Conservation (phyloP, 345 rosid genomes). For the Noccaea bulbosa region DNA sequence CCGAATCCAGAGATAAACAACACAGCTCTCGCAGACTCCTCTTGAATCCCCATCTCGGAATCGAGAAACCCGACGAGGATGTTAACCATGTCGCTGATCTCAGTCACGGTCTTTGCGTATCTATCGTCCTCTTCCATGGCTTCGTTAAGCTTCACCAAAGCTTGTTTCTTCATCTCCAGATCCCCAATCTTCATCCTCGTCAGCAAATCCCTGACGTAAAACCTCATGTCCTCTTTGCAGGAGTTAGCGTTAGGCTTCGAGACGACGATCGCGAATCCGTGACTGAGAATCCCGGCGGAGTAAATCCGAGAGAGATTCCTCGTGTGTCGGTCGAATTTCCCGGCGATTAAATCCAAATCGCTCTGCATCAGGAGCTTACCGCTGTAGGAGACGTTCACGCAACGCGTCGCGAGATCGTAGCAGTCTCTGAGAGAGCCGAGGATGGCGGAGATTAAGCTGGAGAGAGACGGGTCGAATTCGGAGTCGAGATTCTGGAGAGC, state of each 20-base stretch:
- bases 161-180: constrained; percentile 76
- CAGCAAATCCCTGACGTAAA: constrained; percentile 73
- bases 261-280: constrained; percentile 78
- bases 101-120: constrained; percentile 61
- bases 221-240: constrained; percentile 83
- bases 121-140: constrained; percentile 65
- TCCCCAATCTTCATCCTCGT: constrained; percentile 97
- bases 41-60: constrained; percentile 61
- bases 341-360: constrained; percentile 69
- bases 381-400: constrained; percentile 70
- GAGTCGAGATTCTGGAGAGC: constrained; percentile 62
- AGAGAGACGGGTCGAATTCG: constrained; percentile 51
- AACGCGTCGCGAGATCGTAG: constrained; percentile 67
- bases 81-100: constrained; percentile 56
- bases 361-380: constrained; percentile 99
- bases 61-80: constrained; percentile 66
- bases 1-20: constrained; percentile 64
- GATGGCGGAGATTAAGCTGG: constrained; percentile 54
- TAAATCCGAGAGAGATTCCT: constrained; percentile 65
- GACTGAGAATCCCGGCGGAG: constrained; percentile 63
- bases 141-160: constrained; percentile 62
- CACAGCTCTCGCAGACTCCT: constrained; percentile 64
- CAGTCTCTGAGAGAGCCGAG: constrained; percentile 53
- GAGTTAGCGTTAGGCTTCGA: constrained; percentile 67
- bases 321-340: constrained; percentile 58